Evolutionary conservation across 129 eudicot species (phyloP).

Genomic region (Escallonia rubra): DNA sequence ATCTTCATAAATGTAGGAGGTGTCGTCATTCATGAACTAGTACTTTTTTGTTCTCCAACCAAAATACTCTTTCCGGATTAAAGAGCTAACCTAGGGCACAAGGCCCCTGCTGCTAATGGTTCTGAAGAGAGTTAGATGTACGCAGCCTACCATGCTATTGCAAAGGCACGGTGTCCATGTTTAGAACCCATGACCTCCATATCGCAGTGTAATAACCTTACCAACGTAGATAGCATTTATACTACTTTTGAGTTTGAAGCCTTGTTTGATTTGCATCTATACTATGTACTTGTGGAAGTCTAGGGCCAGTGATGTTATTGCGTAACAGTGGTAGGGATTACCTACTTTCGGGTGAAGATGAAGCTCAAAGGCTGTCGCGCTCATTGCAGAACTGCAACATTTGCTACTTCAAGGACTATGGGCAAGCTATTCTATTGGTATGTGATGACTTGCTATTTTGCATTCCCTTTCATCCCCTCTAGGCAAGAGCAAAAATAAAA

Average conservation of each 20-base stretch:
- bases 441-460: constrained; percentile 3
- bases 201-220: no score
- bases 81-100: background rate
- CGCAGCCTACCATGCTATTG: no score
- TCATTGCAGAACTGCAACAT: constrained; percentile 54
- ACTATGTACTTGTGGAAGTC: background rate
- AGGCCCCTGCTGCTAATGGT: background rate
- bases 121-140: no score
- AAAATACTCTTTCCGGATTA: no score
- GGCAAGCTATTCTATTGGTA: constrained; percentile 84
- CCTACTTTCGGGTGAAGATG: constrained; percentile 71
- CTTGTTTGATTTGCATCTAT: no score
- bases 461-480: background rate
- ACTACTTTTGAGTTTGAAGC: background rate
- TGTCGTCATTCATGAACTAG: no score
- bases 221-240: no score
- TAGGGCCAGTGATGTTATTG: constrained; percentile 3
- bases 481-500: no score
- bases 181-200: no score
- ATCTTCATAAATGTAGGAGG: no score
- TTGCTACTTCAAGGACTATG: constrained; percentile 61
- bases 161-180: no score
- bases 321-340: constrained; percentile 75
- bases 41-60: no score
- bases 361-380: constrained; percentile 66